Conservation (phyloP, 2,329 filamentous ascomycete species). For the Diaporthe ilicicola region DNA sequence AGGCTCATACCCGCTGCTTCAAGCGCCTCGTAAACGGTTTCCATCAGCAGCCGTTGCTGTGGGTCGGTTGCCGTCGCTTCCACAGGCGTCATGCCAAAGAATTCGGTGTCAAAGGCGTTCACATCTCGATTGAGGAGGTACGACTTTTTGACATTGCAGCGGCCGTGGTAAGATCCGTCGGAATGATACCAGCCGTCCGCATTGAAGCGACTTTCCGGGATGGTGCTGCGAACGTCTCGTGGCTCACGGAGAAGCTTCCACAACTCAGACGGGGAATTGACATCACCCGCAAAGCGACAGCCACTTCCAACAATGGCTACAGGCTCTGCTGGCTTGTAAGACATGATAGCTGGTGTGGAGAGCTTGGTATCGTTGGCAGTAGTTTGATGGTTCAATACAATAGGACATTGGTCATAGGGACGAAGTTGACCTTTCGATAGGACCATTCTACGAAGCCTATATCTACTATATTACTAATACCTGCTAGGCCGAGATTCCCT, state of each 20-base stretch:
- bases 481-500: no score
- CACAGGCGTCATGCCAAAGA: conserved; percentile 47
- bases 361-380: neutral
- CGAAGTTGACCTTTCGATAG: no score
- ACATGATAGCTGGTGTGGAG: neutral
- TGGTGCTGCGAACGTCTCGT: conserved; percentile 13
- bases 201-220: conserved; percentile 31
- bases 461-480: neutral
- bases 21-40: conserved; percentile 37
- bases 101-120: conserved; percentile 44
- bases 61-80: conserved; percentile 48
- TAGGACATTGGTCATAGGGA: neutral
- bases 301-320: conserved; percentile 22
- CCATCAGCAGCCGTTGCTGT: conserved; percentile 29
- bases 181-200: conserved; percentile 33
- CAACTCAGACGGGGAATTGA: neutral
- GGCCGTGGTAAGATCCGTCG: conserved; percentile 37
- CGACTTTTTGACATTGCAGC: conserved; percentile 36
- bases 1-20: conserved; percentile 35
- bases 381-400: no score
- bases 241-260: conserved; percentile 20
- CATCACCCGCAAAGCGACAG: conserved; percentile 16
- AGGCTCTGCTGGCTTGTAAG: neutral
- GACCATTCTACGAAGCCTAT: no score
- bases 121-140: conserved; percentile 38